Conservation (phyloP, 805 yeast genomes). For the Hanseniaspora nectarophila region DNA sequence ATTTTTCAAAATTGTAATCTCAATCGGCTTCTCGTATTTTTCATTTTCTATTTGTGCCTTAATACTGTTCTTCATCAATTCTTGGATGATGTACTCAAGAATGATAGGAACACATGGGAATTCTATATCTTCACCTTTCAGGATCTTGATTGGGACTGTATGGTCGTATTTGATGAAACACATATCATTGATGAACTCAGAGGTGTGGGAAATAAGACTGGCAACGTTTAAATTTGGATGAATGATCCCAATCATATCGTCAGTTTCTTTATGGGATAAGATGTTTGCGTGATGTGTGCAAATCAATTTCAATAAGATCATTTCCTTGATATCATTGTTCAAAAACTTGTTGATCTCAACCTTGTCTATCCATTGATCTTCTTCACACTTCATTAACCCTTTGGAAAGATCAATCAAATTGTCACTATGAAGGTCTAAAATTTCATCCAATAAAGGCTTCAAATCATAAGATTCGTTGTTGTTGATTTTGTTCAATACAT, state of each 20-base stretch:
- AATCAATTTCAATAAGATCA: conserved; percentile 75
- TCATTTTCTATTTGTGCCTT: conserved; percentile 74
- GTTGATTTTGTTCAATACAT: conserved; percentile 5
- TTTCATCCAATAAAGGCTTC: conserved; percentile 35
- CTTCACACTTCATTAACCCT: conserved; percentile 62
- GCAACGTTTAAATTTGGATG: conserved; percentile 56
- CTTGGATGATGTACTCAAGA: conserved; percentile 77
- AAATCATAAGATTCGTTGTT: not conserved
- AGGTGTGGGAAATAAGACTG: conserved; percentile 49
- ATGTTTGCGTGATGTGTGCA: conserved; percentile 75
- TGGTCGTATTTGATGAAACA: conserved; percentile 75
- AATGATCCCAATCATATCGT: conserved; percentile 51
- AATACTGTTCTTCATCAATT: conserved; percentile 73
- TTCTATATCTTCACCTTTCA: conserved; percentile 42
- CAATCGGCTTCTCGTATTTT: conserved; percentile 31
- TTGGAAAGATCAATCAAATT: conserved; percentile 69
- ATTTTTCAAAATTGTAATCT: conserved; percentile 35
- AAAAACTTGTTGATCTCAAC: conserved; percentile 49
- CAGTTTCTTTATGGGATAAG: conserved; percentile 27
- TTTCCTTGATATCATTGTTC: conserved; percentile 64
- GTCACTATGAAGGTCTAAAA: conserved; percentile 69
- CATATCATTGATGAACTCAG: conserved; percentile 70
- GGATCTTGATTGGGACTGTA: conserved; percentile 47
- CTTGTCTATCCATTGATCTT: conserved; percentile 32
- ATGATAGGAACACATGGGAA: conserved; percentile 83